Evolutionary conservation across 352 stramenopile genomes (phyloP), one percentile per base, ranked within the genome.

Genomic region (Phytopythium mirpurense): DNA sequence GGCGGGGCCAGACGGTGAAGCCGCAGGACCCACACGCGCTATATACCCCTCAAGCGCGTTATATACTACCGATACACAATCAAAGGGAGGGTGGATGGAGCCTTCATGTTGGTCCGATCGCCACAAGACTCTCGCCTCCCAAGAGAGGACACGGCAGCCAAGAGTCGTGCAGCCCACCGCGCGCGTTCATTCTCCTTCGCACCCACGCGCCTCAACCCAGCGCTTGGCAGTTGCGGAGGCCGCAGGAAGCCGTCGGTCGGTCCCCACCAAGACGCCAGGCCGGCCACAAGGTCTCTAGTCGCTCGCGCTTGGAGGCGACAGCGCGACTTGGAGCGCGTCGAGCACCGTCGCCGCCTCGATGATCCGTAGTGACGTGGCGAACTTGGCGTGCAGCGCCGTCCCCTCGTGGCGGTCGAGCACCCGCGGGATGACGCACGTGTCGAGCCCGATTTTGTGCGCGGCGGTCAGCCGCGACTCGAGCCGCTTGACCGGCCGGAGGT

Each of bases 401-500:
- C 58, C 63, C 24, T 72, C 78, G 27, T 81, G 63, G 18, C 67
- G 57, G 43, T 76, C 68, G 37, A 74, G 54, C 51, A 81, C 67
- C 43, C 68, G 76, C 11, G 83, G 83, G 47, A 93, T 87, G 42
- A 93, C 71, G 51, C 79, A 90, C 4, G 81, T 58, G 7, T 82
- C 67, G 11, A 95, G 31, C 0, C 85, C 85, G 62, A 93, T 91
- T 56, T 93, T 95, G 24, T 83, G 70, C 11, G 83, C 85, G 7
- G 85, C 85, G 15, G 71, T 75, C 24, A 95, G 63, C 0, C 85
- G 78, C 37, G 80, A 83, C 53, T 91, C 79, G 47, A 95, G 72
- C 79, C 89, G 86, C 49, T 93, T 89, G 1, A 91, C 77, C 3
- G 85, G 83, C 1, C 85, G 83, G 47, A 95, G 46, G 49, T 88